Conservation (phyloP, 2,329 filamentous ascomycete genomes). For the Fusarium sp. region DNA sequence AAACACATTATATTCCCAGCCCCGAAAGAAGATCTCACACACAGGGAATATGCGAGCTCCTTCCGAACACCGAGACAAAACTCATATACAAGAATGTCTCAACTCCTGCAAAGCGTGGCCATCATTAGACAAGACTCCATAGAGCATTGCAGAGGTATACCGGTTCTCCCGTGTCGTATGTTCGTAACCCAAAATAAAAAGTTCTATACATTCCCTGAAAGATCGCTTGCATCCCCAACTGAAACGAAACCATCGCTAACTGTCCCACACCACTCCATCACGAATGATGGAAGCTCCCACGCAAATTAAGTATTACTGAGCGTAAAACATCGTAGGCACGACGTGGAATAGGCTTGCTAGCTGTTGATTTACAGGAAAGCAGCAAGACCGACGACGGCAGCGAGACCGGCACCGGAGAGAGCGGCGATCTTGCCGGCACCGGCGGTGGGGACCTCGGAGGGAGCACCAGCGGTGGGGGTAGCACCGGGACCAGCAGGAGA, state of each 20-base stretch:
- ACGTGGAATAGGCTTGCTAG: slow-evolving; percentile 52
- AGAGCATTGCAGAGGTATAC: slow-evolving; percentile 48
- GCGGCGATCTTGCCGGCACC: slow-evolving; percentile 68
- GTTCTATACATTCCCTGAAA: slow-evolving; percentile 52
- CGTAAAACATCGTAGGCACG: slow-evolving; percentile 56
- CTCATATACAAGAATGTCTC: slow-evolving; percentile 47
- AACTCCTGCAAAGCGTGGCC: slow-evolving; percentile 47
- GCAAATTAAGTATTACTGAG: slow-evolving; percentile 55
- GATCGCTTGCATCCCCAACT: slow-evolving; percentile 39
- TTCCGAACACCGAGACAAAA: slow-evolving; percentile 46
- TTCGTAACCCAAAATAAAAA: slow-evolving; percentile 50
- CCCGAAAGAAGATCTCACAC: slow-evolving; percentile 46
- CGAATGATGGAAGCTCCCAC: slow-evolving; percentile 53
- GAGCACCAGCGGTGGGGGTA: slow-evolving; percentile 46
- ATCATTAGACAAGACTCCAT: slow-evolving; percentile 49
- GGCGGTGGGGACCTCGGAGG: slow-evolving; percentile 60
- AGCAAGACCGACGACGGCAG: slow-evolving; percentile 69
- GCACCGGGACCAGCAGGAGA: slow-evolving; percentile 38
- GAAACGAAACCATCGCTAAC: slow-evolving; percentile 47
- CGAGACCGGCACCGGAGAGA: slow-evolving; percentile 69
- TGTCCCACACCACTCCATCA: slow-evolving; percentile 50
- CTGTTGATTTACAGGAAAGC: slow-evolving; percentile 68
- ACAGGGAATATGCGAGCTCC: slow-evolving; percentile 40
- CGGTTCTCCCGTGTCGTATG: slow-evolving; percentile 51
- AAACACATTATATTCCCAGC: slow-evolving; percentile 51